Conservation (phyloP, 2,329 filamentous ascomycete genomes). For the Polytolypa hystricis region DNA sequence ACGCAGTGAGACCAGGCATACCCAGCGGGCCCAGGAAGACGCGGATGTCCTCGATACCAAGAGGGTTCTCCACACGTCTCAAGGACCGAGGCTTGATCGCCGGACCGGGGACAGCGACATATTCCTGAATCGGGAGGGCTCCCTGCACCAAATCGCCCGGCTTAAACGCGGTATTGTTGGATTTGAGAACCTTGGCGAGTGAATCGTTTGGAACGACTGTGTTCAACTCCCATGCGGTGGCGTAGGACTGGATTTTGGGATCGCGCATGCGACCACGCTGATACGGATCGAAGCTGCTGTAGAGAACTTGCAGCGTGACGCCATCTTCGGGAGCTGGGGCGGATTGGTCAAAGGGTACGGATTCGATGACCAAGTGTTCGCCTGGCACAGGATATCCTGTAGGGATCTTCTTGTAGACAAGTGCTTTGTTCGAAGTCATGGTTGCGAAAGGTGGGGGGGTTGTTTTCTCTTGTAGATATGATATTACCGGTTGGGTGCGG, state of each 20-base stretch:
- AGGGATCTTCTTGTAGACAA: slow-evolving; percentile 63
- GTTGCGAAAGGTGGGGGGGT: not conserved
- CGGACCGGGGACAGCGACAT: slow-evolving; percentile 46
- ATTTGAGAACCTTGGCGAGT: slow-evolving; percentile 61
- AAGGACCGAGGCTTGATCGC: slow-evolving; percentile 23
- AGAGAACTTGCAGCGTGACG: slow-evolving; percentile 58
- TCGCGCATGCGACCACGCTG: slow-evolving; percentile 68
- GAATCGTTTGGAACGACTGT: slow-evolving; percentile 53
- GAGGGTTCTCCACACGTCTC: slow-evolving; percentile 54
- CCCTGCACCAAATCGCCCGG: slow-evolving; percentile 56
- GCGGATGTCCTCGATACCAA: slow-evolving; percentile 36
- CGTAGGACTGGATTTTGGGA: slow-evolving; percentile 55
- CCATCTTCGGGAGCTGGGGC: slow-evolving; percentile 50
- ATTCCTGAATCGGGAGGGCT: slow-evolving; percentile 55
- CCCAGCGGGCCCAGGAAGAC: slow-evolving; percentile 66
- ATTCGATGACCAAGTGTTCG: slow-evolving; percentile 58
- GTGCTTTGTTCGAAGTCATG: slow-evolving; percentile 52
- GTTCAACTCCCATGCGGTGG: slow-evolving; percentile 49
- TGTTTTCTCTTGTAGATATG: no score
- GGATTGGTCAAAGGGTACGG: slow-evolving; percentile 53
- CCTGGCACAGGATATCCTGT: slow-evolving; percentile 56
- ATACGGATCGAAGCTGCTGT: slow-evolving; percentile 74
- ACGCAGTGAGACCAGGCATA: slow-evolving; percentile 69
- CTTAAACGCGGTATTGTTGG: slow-evolving; percentile 51
- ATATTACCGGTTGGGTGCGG: no score